Evolutionary conservation across 805 yeast species (phyloP).

Genomic region (Yueomyces sp.): DNA sequence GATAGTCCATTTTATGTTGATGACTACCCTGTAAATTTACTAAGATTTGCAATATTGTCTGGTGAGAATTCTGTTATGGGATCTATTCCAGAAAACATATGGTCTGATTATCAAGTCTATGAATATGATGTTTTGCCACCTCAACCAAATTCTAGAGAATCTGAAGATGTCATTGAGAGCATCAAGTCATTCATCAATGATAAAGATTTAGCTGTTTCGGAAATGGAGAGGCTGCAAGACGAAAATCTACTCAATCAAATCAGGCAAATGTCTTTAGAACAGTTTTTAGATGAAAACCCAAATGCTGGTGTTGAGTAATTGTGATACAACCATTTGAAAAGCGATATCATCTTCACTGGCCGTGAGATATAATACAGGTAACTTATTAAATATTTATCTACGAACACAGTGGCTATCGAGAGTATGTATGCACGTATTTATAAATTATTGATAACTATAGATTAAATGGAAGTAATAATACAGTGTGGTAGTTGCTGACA

Average conservation of each 20-base stretch:
- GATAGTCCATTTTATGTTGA: constrained; percentile 14
- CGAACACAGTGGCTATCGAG: no score
- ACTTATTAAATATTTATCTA: no score
- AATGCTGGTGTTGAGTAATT: constrained; percentile 1
- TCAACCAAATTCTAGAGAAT: constrained; percentile 21
- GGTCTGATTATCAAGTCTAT: constrained; percentile 47
- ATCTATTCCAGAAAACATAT: constrained; percentile 44
- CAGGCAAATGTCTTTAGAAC: constrained; percentile 21
- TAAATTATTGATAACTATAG: no score
- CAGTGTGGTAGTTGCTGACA: no score
- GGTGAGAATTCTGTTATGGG: constrained; percentile 65
- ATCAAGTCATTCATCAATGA: constrained; percentile 24
- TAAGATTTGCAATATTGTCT: constrained; percentile 56
- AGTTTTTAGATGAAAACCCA: constrained; percentile 17
- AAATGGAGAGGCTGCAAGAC: constrained; percentile 21
- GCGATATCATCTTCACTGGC: background rate
- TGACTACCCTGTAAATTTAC: constrained; percentile 41
- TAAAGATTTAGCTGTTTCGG: constrained; percentile 14
- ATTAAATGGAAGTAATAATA: no score
- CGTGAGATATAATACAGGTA: no score
- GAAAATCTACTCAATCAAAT: constrained; percentile 20
- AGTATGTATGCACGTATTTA: no score
- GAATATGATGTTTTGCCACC: constrained; percentile 74
- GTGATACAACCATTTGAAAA: background rate
- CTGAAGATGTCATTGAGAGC: constrained; percentile 24